Evolutionary conservation across 495 filamentous ascomycete species (phyloP).

Genomic region (Wilcoxina mikolae): DNA sequence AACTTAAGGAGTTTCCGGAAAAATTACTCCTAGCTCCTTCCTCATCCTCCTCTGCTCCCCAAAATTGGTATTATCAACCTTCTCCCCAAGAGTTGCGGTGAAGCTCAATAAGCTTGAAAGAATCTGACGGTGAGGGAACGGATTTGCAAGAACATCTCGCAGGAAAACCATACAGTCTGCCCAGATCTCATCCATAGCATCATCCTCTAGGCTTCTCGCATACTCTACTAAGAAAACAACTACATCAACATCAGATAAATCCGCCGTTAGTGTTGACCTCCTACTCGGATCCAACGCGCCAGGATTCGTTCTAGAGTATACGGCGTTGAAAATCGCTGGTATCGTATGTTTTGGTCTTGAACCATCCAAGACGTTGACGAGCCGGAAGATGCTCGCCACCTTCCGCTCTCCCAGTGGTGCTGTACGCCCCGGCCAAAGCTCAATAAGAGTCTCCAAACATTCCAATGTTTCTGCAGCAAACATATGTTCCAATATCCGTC

Average conservation of each 20-base stretch:
- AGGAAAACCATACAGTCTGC: constrained; percentile 83
- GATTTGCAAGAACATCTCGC: constrained; percentile 78
- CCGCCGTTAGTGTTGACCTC: constrained; percentile 75
- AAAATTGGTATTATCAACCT: constrained; percentile 94
- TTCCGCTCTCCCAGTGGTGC: constrained; percentile 24
- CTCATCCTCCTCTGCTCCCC: constrained; percentile 91
- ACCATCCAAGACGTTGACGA: constrained; percentile 82
- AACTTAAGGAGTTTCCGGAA: not conserved
- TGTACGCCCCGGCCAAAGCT: constrained; percentile 46
- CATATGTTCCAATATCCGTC: constrained; percentile 77
- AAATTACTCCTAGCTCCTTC: constrained; percentile 70
- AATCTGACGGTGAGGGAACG: constrained; percentile 84
- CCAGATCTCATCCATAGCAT: constrained; percentile 99
- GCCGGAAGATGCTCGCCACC: constrained; percentile 47
- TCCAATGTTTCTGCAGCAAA: constrained; percentile 91
- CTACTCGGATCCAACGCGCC: constrained; percentile 58
- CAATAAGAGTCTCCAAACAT: constrained; percentile 78
- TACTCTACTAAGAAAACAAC: constrained; percentile 83
- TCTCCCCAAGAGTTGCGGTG: constrained; percentile 73
- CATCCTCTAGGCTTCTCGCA: constrained; percentile 76
- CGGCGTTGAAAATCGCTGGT: constrained; percentile 91
- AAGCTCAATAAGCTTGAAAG: constrained; percentile 79
- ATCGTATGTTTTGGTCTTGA: constrained; percentile 85
- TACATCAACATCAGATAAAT: constrained; percentile 63
- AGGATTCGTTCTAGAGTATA: constrained; percentile 86